Conservation (phyloP, 768 basidiomycete species). For the Amanita jacksonii region DNA sequence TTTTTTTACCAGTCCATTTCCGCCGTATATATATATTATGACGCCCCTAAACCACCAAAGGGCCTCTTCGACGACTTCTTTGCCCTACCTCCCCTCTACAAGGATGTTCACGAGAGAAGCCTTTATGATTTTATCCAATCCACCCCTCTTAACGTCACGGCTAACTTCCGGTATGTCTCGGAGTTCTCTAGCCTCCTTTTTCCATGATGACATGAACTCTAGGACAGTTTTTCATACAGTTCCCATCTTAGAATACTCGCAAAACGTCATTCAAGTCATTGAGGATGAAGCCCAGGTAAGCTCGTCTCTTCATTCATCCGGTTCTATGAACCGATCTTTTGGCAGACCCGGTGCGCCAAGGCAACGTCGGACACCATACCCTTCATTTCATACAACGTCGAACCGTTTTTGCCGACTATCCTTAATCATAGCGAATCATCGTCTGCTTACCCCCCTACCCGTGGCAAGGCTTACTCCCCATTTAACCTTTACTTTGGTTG, state of each 20-base stretch:
- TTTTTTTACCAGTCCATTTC: constrained; percentile 15
- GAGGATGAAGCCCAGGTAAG: constrained; percentile 27
- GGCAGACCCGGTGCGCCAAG: neutral
- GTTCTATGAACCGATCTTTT: neutral
- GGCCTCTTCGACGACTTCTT: neutral
- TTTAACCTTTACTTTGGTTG: constrained; percentile 20
- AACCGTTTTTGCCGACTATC: constrained; percentile 32
- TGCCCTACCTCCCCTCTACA: neutral
- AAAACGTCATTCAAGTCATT: constrained; percentile 22
- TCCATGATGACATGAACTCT: neutral
- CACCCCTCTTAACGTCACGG: neutral
- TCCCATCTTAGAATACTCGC: constrained; percentile 22
- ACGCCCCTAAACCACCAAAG: neutral
- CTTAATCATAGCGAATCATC: constrained; percentile 26
- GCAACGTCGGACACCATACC: neutral
- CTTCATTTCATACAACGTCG: constrained; percentile 30
- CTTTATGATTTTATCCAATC: neutral
- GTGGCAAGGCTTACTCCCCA: constrained; percentile 17
- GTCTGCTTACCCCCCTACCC: constrained; percentile 35
- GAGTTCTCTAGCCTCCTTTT: too few species aligned
- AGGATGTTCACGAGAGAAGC: neutral
- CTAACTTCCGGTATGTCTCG: neutral
- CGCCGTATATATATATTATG: constrained; percentile 16
- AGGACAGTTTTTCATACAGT: constrained; percentile 26
- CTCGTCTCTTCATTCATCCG: neutral